These are phyloP conservation scores for Clarireedia homoeocarpa DNA, from an alignment of 2,329 filamentous ascomycete genomes.

Conservation along the genomic window DNA sequence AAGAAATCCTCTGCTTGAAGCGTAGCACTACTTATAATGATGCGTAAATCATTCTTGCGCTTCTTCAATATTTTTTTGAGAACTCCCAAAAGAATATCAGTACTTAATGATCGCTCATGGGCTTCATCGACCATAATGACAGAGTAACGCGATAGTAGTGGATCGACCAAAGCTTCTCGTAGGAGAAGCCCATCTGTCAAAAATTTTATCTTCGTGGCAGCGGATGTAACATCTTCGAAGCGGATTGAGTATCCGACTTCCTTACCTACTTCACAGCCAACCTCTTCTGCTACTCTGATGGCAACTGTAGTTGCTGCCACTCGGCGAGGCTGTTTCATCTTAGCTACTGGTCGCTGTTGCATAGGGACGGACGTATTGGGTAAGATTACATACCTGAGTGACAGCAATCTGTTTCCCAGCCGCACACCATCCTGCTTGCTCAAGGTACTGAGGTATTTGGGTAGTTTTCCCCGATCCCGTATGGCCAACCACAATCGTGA, in stretches of 20 bases:
- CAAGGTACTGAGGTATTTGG: slow-evolving; percentile 86
- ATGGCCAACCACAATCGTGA: slow-evolving; percentile 86
- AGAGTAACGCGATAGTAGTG: slow-evolving; percentile 81
- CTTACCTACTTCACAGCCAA: slow-evolving; percentile 77
- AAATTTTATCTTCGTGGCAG: slow-evolving; percentile 84
- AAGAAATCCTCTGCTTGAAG: slow-evolving; percentile 83
- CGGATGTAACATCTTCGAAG: slow-evolving; percentile 86
- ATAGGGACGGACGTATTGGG: no score
- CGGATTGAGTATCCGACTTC: slow-evolving; percentile 89
- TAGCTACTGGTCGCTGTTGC: slow-evolving; percentile 1
- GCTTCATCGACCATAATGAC: slow-evolving; percentile 98
- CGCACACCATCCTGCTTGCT: slow-evolving; percentile 80
- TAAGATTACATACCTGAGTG: slow-evolving; percentile 61
- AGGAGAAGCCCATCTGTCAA: slow-evolving; percentile 88
- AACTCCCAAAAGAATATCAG: slow-evolving; percentile 81
- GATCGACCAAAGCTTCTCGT: slow-evolving; percentile 87
- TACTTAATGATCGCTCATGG: slow-evolving; percentile 87
- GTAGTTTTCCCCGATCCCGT: slow-evolving; percentile 95
- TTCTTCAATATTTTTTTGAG: slow-evolving; percentile 83
- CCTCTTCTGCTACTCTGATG: slow-evolving; percentile 80
- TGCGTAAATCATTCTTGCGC: slow-evolving; percentile 65
- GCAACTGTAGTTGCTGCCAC: slow-evolving; percentile 90
- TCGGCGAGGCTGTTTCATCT: slow-evolving; percentile 59
- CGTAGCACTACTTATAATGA: slow-evolving; percentile 90
- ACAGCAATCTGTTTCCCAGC: slow-evolving; percentile 78